Conservation (phyloP, 805 yeast species). For the Starmerella apicola region DNA sequence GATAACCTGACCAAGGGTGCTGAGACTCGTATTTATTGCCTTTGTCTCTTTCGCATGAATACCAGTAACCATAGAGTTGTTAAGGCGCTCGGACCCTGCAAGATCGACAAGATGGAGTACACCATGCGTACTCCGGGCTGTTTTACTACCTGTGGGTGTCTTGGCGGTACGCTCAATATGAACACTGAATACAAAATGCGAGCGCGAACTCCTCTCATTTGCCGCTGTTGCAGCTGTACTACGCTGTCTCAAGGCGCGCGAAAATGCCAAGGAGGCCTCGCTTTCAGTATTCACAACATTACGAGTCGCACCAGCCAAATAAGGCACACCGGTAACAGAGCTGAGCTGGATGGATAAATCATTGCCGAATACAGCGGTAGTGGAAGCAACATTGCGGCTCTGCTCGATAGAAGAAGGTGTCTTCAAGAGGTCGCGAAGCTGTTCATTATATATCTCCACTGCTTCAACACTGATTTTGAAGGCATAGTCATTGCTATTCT, state of each 20-base stretch:
- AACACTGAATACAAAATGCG: conserved; percentile 72
- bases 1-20: conserved; percentile 84
- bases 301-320: conserved; percentile 46
- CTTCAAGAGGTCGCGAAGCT: conserved; percentile 53
- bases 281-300: conserved; percentile 36
- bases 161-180: conserved; percentile 37
- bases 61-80: conserved; percentile 65
- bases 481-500: conserved; percentile 32
- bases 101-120: conserved; percentile 71
- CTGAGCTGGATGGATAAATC: conserved; percentile 62
- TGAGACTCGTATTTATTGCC: conserved; percentile 74
- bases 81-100: conserved; percentile 86
- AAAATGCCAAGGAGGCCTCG: conserved; percentile 40
- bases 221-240: conserved; percentile 71
- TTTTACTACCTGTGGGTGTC: not conserved
- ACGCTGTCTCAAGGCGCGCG: conserved; percentile 47
- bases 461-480: conserved; percentile 50
- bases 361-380: conserved; percentile 22
- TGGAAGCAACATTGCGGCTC: not conserved
- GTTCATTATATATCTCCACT: conserved; percentile 82
- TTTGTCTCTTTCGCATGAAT: conserved; percentile 76
- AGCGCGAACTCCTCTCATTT: conserved; percentile 78
- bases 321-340: conserved; percentile 39
- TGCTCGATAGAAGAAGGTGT: conserved; percentile 2
- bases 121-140: not conserved